phyloP scores from a whole-genome alignment of 495 filamentous ascomycete genomes.

The Aspergillus conjunctus region DNA sequence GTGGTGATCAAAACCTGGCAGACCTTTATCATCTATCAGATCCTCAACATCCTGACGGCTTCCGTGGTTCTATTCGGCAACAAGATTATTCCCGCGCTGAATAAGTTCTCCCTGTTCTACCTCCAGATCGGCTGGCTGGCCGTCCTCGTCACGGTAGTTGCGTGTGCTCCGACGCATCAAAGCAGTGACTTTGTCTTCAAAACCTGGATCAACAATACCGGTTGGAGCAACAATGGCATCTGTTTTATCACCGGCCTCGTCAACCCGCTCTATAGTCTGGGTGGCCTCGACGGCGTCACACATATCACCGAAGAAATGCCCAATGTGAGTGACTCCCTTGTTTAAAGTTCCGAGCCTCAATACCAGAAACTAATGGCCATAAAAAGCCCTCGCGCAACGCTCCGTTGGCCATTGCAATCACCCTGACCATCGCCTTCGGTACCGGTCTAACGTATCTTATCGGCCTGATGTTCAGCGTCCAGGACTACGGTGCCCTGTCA shows the following conservation, averaged over 20 bases:
- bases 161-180: constrained; percentile 53
- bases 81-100: constrained; percentile 42
- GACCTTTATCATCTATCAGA: constrained; percentile 40
- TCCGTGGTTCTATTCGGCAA: not conserved
- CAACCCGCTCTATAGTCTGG: constrained; percentile 75
- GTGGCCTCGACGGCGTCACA: constrained; percentile 61
- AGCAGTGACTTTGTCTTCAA: constrained; percentile 62
- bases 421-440: too few relatives aligned
- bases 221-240: constrained; percentile 65
- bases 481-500: too few relatives aligned
- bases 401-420: too few relatives aligned
- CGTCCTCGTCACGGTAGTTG: constrained; percentile 70
- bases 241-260: constrained; percentile 75
- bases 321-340: constrained; percentile 31
- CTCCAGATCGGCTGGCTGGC: constrained; percentile 64
- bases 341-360: not conserved
- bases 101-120: constrained; percentile 27
- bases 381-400: constrained; percentile 17
- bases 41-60: constrained; percentile 35
- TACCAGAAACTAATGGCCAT: not conserved
- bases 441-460: too few relatives aligned
- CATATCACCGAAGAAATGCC: constrained; percentile 81
- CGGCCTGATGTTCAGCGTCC: too few relatives aligned
- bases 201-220: constrained; percentile 65
- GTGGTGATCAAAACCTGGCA: constrained; percentile 40